Conservation (phyloP, 2,329 filamentous ascomycete species). For the Pestalotiopsis sp. region DNA sequence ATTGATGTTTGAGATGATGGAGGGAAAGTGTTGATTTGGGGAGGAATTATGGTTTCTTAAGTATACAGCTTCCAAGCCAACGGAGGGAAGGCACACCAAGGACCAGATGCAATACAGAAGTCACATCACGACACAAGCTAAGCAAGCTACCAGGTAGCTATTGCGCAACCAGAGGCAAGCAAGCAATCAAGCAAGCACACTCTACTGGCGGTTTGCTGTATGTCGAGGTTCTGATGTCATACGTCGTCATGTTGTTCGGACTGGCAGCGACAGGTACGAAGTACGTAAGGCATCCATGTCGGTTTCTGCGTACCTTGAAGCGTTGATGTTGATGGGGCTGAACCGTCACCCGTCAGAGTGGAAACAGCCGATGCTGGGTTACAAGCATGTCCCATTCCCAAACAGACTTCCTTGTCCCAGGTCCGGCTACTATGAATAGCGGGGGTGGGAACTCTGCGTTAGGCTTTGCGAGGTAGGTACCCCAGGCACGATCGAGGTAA, state of each 20-base stretch:
- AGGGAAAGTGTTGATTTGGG: not conserved
- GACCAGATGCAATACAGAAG: not conserved
- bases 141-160: not conserved
- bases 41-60: constrained; percentile 9
- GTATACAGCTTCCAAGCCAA: not conserved
- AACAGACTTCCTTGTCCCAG: not conserved
- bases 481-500: not conserved
- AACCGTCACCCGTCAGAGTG: not conserved
- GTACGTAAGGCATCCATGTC: not conserved
- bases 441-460: not conserved
- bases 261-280: not conserved
- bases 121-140: constrained; percentile 1
- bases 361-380: not conserved
- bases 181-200: constrained; percentile 1
- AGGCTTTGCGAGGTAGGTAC: not conserved
- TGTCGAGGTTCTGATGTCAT: constrained; percentile 5
- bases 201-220: not conserved
- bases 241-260: not conserved
- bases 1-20: constrained; percentile 1
- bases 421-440: not conserved
- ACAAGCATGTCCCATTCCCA: not conserved
- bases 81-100: not conserved
- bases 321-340: not conserved
- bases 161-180: not conserved
- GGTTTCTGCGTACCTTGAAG: too few relatives aligned